Percentiles rank a stretch among this genome's conserved stretches.
Conservation (phyloP, 495 filamentous ascomycete genomes). For the Penicillium goetzii region DNA sequence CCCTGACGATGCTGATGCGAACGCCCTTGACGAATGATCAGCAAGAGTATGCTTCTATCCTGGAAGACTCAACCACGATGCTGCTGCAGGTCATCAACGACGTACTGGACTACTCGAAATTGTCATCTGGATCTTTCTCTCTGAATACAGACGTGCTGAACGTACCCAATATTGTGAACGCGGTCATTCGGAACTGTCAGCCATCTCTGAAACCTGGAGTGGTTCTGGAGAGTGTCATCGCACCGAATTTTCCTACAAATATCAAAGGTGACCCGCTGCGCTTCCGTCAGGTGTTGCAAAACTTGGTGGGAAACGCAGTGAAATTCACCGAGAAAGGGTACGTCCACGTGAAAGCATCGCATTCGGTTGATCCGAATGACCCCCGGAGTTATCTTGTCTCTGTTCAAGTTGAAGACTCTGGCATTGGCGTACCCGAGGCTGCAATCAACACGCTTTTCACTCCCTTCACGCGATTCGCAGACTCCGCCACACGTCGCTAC, state of each 20-base stretch:
- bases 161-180: conserved; percentile 58
- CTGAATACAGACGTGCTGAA: conserved; percentile 72
- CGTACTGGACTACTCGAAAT: conserved; percentile 85
- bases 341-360: conserved; percentile 59
- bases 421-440: conserved; percentile 81
- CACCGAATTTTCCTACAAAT: conserved; percentile 44
- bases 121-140: conserved; percentile 83
- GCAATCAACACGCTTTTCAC: conserved; percentile 76
- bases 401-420: conserved; percentile 72
- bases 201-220: conserved; percentile 63
- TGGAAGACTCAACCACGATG: conserved; percentile 78
- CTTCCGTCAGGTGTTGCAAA: conserved; percentile 81
- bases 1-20: conserved; percentile 70
- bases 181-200: conserved; percentile 56
- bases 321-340: conserved; percentile 81
- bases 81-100: conserved; percentile 90
- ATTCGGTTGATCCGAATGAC: conserved; percentile 51
- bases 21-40: conserved; percentile 70
- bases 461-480: conserved; percentile 84
- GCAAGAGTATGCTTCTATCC: conserved; percentile 73
- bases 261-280: conserved; percentile 73
- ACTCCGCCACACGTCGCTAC: conserved; percentile 73
- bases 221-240: conserved; percentile 54
- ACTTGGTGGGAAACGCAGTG: conserved; percentile 85
- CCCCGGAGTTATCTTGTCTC: conserved; percentile 45